Conservation (phyloP, 2,329 filamentous ascomycete genomes). For the Elsinoe ampelina region DNA sequence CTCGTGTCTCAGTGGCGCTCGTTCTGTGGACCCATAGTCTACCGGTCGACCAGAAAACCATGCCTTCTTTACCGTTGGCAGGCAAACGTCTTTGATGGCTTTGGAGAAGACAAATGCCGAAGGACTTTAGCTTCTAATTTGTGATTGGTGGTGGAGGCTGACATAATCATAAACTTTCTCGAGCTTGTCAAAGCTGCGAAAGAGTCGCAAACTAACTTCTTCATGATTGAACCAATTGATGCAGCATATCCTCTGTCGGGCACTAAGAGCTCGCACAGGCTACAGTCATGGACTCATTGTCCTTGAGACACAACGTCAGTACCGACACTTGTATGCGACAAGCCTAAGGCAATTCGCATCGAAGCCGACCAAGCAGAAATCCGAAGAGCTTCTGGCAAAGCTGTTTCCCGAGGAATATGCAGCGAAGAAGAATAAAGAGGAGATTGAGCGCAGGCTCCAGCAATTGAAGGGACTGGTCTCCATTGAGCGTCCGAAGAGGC, state of each 20-base stretch:
- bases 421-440: neutral
- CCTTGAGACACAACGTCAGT: too few relatives aligned
- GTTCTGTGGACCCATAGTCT: slow-evolving; percentile 9
- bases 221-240: slow-evolving; percentile 11
- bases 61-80: neutral
- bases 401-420: slow-evolving; percentile 45
- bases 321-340: neutral
- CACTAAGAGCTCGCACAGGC: neutral
- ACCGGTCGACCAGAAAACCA: slow-evolving; percentile 4
- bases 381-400: slow-evolving; percentile 33
- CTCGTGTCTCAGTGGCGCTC: slow-evolving; percentile 10
- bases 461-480: neutral
- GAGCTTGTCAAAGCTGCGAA: neutral
- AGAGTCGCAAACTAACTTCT: neutral
- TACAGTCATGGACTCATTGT: neutral
- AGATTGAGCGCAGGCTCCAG: neutral
- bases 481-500: neutral
- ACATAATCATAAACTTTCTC: neutral
- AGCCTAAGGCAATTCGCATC: neutral
- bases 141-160: neutral
- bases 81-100: neutral
- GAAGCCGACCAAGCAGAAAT: neutral
- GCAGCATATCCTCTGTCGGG: neutral
- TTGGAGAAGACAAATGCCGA: neutral
- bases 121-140: neutral